These are phyloP conservation scores for Zymoseptoria pseudotritici DNA, from an alignment of 2,329 filamentous ascomycete genomes.

Conservation along the genomic window DNA sequence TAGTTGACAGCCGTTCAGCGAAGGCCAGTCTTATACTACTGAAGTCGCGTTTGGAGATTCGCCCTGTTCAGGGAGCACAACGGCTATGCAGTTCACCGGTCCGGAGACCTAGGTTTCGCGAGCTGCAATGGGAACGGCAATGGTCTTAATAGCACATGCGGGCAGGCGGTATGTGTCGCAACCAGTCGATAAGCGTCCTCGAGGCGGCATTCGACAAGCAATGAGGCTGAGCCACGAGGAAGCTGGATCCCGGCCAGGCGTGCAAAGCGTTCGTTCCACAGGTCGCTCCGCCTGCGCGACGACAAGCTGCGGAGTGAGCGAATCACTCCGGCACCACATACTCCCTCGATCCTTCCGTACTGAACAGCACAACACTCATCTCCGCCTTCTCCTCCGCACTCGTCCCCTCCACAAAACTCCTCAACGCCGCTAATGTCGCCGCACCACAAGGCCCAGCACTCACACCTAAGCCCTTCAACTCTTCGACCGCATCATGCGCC, in stretches of 20 bases:
- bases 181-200: too few species aligned
- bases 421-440: constrained; percentile 51
- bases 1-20: too few species aligned
- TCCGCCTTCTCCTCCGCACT: constrained; percentile 37
- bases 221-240: background rate
- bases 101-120: too few species aligned
- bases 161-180: too few species aligned
- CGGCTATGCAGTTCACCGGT: too few species aligned
- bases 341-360: constrained; percentile 55
- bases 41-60: too few species aligned
- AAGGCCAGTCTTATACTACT: too few species aligned
- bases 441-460: constrained; percentile 57
- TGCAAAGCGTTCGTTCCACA: background rate
- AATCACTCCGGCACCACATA: constrained; percentile 35
- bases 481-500: constrained; percentile 50
- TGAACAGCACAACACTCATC: constrained; percentile 58
- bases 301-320: background rate
- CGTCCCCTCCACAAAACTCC: constrained; percentile 32
- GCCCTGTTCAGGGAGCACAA: too few species aligned
- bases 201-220: background rate
- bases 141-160: too few species aligned
- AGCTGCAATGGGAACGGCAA: too few species aligned
- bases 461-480: constrained; percentile 44
- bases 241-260: background rate
- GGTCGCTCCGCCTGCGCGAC: too few species aligned